Base-by-base conservation (phyloP, 176 grass and related monocot genomes). In the Aegilops umbellulata region DNA sequence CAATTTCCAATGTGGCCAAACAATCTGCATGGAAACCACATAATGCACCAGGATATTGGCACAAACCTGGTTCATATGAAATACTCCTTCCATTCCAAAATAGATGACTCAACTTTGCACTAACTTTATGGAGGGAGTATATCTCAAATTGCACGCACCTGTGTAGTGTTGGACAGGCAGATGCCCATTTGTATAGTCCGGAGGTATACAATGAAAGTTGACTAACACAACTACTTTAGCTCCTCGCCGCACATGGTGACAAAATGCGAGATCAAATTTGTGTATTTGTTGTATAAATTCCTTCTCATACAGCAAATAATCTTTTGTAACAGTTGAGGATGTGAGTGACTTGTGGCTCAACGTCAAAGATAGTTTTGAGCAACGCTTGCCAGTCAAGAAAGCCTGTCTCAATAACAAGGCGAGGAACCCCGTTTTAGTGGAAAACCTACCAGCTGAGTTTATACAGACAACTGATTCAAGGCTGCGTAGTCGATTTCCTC, bases 401-500 rank as follows among this genome's bases (percentile, higher is more conserved):
- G 94, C 97, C 30, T 89, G 90, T 19, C 88, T 99, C 58, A 99
- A 99, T 83, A 99, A 96, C 92, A 95, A 95, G 63, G 95, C 92
- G 30, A 87, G 94, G 65, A 99, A 96, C 72, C 90, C 97, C 25
- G 97, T 94, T 35, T 79, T 94, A 51, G 94, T 96, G 34, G 92
- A 96, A 15, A 94, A 96, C 70, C 85, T 99, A 13, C 92, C 82
- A 6, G 92, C 97, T 35, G 92, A 99, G 42, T 99, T 94, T 86
- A 99, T 99, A 87, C 86, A 92, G 68, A 99, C 97, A 23, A 99
- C 97, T 8, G 97, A 99, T 84, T 91, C 94, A 65, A 99, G 97
- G 82, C 77, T 99, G 15, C 87, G 97, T 44, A 99, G 97, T 80
- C 82, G 97, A 22, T 99, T 92, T 84, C 97, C 97, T 2, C 94